Evolutionary conservation across 805 yeast species (phyloP), one percentile per base, ranked within the genome.

Genomic region (Candida easanensis): DNA sequence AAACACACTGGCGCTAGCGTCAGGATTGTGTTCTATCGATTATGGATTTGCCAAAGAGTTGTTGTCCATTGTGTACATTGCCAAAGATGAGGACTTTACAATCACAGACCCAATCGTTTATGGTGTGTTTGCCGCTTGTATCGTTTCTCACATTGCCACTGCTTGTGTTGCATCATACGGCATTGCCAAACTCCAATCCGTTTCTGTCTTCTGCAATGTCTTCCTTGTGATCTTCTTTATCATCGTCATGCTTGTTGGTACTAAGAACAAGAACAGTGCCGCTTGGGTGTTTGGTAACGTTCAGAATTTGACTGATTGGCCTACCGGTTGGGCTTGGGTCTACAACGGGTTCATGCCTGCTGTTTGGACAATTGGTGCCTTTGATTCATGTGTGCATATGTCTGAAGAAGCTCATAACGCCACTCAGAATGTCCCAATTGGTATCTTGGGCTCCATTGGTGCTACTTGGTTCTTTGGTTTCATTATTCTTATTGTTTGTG

Each of bases 331-430:
- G 80, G 69, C 77, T 67, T 56, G 69, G 50, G 57, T 73, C 41
- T 66, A 79, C 52, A 64, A 61, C 41, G 68, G 75, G 13, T 75
- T 80, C 72, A 73, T 79, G 76, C 80, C 88, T 0, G 79, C 82
- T 3, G 75, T 82, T 48, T 84, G 91, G 90, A 81, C 88, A 16
- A 80, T 83, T 61, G 85, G 86, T 22, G 82, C 85, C 0, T 82
- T 80, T 60, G 89, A 83, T 59, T 76, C 84, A 5, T 78, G 83
- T 54, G 77, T 83, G 38, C 89, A 83, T 63, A 78, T 82, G 81
- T 71, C 83, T 14, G 90, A 83, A 61, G 89, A 83, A 58, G 83
- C 84, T 21, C 68, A 69, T 41, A 74, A 81, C 55, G 85, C 88
- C 7, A 67, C 79, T 4, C 68, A 68, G 36, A 77, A 84, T 8